phyloP scores from a whole-genome alignment of 73 alveolate species.

The Paramecium sonneborni region DNA sequence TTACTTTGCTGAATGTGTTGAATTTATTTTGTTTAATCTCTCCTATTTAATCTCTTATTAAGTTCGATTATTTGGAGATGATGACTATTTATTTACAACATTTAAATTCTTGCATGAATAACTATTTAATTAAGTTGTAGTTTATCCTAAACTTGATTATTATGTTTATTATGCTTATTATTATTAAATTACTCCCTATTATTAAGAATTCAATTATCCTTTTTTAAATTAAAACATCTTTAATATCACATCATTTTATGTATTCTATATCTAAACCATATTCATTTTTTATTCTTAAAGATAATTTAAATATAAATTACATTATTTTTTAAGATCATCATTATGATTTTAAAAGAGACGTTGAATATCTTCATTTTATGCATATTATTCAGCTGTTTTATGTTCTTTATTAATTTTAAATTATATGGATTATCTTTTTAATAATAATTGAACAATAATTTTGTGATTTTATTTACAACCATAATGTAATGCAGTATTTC shows the following conservation, averaged over 20 bases:
- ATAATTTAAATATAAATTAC: neutral
- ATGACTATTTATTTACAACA: neutral
- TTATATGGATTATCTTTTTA: constrained; percentile 1
- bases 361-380: neutral
- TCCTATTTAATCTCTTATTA: neutral
- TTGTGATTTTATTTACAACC: neutral
- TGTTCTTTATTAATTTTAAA: constrained; percentile 9
- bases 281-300: neutral
- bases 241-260: constrained; percentile 20
- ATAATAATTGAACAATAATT: neutral
- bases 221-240: neutral
- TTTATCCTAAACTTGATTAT: neutral
- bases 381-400: constrained; percentile 6
- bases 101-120: constrained; percentile 15
- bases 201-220: neutral
- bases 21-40: neutral
- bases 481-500: constrained; percentile 20
- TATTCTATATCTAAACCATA: neutral
- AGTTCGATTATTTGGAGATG: neutral
- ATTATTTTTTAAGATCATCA: neutral
- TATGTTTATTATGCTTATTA: neutral
- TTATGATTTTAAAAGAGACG: neutral
- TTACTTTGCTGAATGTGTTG: constrained; percentile 5
- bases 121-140: constrained; percentile 8
- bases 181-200: neutral